Base-by-base conservation (phyloP, 2,329 filamentous ascomycete species). In the Diaporthe vaccinii region DNA sequence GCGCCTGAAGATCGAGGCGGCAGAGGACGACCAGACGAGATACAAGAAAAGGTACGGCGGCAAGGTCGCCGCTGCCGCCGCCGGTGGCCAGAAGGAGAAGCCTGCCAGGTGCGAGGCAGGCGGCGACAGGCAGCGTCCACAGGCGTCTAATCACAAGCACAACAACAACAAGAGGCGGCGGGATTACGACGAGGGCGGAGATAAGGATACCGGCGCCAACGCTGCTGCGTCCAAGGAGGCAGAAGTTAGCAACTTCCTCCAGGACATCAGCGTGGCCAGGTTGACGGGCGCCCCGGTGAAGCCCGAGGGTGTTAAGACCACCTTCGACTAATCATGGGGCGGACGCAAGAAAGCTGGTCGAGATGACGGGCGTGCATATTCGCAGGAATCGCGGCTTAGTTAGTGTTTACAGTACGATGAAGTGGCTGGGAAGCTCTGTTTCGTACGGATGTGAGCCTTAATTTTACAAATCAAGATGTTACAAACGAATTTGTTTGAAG, bases 1-100 rank as follows among this genome's bases (percentile, higher is more conserved):
- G 41, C 89, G 92, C 77, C 88, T 99, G 78, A 94, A 96, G 82
- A 92, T 97, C 83, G 96, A 99, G 83, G 95, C 96, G 80, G 97
- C 97, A 28, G 97, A 99, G 85, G 97, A 98, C 83, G 92, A 96
- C 75, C 92, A 95, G 79, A 91, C 91, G 46, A 88, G 97, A 75
- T 99, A 99, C 85, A 96, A 96, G 87, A 99, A 98, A 88, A 91
- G 97, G 2, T 98, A 94, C 81, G 94, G 95, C 78, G 96, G 96
- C 83, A 93, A 93, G 55, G 89, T 88, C 44, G 87, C 86, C 28
- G 86, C 86, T 25, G 86, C 84, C 77, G 84, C 83, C 79, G 76
- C 77, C 76, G 78, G 58, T 34, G 71, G 46, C 28, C 68, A 62
- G 46, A 61, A 62, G 58, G 58, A 73, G 25, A 55, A 46, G 2